Evolutionary conservation across 352 stramenopile genomes (phyloP).

Genomic region (Phytophthora citrophthora): DNA sequence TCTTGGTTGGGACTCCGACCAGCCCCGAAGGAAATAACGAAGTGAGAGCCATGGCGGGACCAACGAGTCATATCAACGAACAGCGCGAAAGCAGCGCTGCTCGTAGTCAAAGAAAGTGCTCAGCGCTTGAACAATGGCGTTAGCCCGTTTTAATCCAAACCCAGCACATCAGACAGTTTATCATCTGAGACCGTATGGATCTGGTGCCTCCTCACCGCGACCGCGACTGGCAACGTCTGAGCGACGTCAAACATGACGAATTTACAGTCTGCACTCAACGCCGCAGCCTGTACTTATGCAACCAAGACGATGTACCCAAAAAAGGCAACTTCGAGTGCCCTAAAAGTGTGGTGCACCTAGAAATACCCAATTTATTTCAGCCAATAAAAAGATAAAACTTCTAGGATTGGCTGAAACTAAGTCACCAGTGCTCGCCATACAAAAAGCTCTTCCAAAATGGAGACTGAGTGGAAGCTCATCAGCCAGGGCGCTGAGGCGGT

Average conservation of each 20-base stretch:
- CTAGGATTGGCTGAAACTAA: conserved; percentile 8
- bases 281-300: neutral
- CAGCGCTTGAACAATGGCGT: conserved; percentile 8
- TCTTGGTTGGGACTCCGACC: neutral
- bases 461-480: conserved; percentile 67
- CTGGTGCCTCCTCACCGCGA: neutral
- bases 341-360: neutral
- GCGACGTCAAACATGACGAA: neutral
- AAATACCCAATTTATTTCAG: neutral
- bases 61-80: conserved; percentile 2
- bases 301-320: neutral
- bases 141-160: conserved; percentile 3
- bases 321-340: neutral
- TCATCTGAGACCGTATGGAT: conserved; percentile 22
- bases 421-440: conserved; percentile 8
- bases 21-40: conserved; percentile 3
- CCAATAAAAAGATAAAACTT: neutral
- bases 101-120: conserved; percentile 14
- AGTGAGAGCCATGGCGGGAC: conserved; percentile 3
- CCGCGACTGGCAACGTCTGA: conserved; percentile 9
- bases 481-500: conserved; percentile 86
- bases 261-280: neutral
- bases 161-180: conserved; percentile 18
- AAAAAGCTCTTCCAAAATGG: conserved; percentile 28
- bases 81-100: neutral